phyloP scores from a whole-genome alignment of 75 land plant genomes.

The Cunninghamia lanceolata region DNA sequence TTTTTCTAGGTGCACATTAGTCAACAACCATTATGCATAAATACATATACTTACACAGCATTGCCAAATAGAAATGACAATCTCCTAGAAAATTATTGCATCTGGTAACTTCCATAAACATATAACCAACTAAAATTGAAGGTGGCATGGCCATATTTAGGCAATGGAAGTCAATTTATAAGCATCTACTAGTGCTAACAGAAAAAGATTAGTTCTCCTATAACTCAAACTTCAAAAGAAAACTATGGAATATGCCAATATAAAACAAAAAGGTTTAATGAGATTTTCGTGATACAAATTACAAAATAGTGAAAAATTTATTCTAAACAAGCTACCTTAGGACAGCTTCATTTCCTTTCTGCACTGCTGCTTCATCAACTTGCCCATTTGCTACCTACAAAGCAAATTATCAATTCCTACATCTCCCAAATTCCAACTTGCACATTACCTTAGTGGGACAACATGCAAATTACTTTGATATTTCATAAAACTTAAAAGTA shows the following conservation, averaged over 20 bases:
- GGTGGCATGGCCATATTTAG: background rate
- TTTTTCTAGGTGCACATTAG: background rate
- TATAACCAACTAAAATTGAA: background rate
- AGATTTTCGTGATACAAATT: background rate
- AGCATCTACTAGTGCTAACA: background rate
- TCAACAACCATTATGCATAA: background rate
- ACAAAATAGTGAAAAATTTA: background rate
- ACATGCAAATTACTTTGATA: background rate
- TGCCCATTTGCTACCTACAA: conserved; percentile 87
- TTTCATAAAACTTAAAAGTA: background rate
- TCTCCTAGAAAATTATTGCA: background rate
- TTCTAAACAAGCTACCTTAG: conserved; percentile 45
- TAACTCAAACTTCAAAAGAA: background rate
- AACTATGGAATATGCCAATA: background rate
- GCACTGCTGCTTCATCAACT: conserved; percentile 64
- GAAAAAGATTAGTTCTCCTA: background rate
- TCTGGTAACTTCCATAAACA: background rate
- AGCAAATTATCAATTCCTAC: background rate
- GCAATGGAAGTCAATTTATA: background rate
- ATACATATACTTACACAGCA: background rate
- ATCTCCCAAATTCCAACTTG: background rate
- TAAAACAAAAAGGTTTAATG: background rate
- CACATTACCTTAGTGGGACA: background rate
- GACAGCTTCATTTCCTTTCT: conserved; percentile 96
- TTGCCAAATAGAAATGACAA: background rate